Percentiles rank a stretch among this genome's conserved stretches.
Evolutionary conservation across 139 green algal genomes (phyloP).

Genomic region (Limnomonas spitsbergensis): DNA sequence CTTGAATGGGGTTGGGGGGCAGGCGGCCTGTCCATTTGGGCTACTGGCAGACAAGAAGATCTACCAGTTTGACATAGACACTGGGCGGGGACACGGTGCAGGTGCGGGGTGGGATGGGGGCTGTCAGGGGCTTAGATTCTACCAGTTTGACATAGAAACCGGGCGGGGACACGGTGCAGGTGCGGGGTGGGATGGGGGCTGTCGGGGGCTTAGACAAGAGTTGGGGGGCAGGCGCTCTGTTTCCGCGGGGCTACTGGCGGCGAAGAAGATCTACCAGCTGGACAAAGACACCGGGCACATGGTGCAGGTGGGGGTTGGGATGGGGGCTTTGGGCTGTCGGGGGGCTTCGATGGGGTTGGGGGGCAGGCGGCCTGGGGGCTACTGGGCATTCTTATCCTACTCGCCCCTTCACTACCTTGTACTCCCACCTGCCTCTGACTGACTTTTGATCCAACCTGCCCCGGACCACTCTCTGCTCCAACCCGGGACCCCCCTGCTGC

Average conservation of each 20-base stretch:
- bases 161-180: constrained; percentile 73
- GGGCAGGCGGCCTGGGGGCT: too few relatives aligned
- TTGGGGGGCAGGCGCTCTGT: too few relatives aligned
- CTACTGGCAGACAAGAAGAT: constrained; percentile 85
- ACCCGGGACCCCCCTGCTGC: too few relatives aligned
- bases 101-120: constrained; percentile 25
- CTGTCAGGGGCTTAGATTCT: constrained; percentile 32
- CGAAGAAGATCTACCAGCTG: constrained; percentile 90
- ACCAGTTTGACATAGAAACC: constrained; percentile 88
- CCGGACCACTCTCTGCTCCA: too few relatives aligned
- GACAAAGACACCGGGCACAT: constrained; percentile 82
- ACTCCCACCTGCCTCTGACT: too few relatives aligned
- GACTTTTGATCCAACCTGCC: too few relatives aligned
- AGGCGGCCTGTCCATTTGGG: too few relatives aligned
- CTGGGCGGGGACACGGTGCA: constrained; percentile 71
- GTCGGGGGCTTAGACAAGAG: background rate
- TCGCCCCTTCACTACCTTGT: too few relatives aligned
- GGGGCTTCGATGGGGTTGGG: too few relatives aligned
- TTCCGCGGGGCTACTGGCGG: too few relatives aligned
- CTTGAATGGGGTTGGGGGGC: background rate
- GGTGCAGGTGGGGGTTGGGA: constrained; percentile 55
- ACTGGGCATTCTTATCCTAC: too few relatives aligned
- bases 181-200: constrained; percentile 7
- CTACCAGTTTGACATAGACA: constrained; percentile 89
- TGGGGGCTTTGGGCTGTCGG: too few relatives aligned